phyloP scores from a whole-genome alignment of 139 green algal species.

The Nannochloris sp. region DNA sequence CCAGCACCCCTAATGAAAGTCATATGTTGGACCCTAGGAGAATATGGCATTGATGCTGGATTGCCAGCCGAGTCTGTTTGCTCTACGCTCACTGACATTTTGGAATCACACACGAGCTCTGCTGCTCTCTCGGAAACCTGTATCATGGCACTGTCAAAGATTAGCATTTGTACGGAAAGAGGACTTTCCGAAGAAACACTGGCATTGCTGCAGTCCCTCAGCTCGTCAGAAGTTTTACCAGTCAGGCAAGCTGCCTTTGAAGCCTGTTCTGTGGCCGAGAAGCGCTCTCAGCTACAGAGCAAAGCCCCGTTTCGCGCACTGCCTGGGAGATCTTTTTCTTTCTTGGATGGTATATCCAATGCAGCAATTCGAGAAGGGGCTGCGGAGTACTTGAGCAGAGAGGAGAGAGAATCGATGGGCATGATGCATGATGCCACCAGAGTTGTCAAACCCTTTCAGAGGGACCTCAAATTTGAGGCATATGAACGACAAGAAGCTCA shows the following conservation, averaged over 20 bases:
- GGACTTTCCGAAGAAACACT: constrained; percentile 27
- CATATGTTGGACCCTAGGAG: constrained; percentile 75
- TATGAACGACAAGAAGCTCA: constrained; percentile 6
- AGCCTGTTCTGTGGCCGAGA: no score
- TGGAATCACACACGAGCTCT: constrained; percentile 20
- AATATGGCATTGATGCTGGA: constrained; percentile 65
- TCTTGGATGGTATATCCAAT: constrained; percentile 48
- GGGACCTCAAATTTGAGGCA: constrained; percentile 22
- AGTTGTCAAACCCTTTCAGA: no score
- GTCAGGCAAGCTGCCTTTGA: no score
- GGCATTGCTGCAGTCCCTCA: constrained; percentile 14
- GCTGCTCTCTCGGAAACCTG: constrained; percentile 8
- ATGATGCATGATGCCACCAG: constrained; percentile 10
- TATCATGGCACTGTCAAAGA: constrained; percentile 54
- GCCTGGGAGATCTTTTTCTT: constrained; percentile 28
- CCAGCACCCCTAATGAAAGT: constrained; percentile 61
- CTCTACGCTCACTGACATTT: constrained; percentile 42
- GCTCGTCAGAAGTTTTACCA: no score
- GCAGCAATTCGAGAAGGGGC: constrained; percentile 30
- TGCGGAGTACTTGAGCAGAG: constrained; percentile 45
- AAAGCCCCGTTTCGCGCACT: not conserved
- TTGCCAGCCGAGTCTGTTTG: constrained; percentile 22
- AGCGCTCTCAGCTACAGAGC: no score
- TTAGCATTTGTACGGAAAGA: constrained; percentile 33
- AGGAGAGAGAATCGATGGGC: constrained; percentile 36